Conservation (phyloP, 768 basidiomycete genomes). For the Psilocybe sp. region DNA sequence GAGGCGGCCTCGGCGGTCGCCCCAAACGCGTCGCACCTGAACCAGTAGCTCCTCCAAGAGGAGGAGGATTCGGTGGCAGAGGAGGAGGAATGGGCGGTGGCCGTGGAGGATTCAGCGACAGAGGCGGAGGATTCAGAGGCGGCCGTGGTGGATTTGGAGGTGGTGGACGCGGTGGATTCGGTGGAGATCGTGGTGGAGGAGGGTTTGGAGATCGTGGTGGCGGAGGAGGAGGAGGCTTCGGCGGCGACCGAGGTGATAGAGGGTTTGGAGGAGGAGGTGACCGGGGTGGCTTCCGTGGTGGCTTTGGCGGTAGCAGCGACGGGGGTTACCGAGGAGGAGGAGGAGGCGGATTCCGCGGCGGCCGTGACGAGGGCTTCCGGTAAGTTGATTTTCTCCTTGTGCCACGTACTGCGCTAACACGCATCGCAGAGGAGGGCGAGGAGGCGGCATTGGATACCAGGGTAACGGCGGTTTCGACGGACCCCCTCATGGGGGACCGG, state of each 20-base stretch:
- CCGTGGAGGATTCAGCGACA: constrained; percentile 44
- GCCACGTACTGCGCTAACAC: constrained; percentile 11
- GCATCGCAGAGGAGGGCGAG: constrained; percentile 52
- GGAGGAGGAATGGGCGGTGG: constrained; percentile 10
- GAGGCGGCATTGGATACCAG: constrained; percentile 71
- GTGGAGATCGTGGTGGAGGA: constrained; percentile 55
- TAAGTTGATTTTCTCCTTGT: constrained; percentile 18
- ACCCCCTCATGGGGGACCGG: constrained; percentile 30
- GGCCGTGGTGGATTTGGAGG: constrained; percentile 32
- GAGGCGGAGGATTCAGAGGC: constrained; percentile 39
- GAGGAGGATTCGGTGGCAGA: constrained; percentile 10
- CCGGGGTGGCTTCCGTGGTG: constrained; percentile 38
- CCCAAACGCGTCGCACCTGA: constrained; percentile 74
- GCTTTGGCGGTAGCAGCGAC: constrained; percentile 29
- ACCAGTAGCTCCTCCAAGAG: constrained; percentile 30
- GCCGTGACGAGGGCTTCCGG: constrained; percentile 53
- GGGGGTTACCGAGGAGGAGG: constrained; percentile 17
- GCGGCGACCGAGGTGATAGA: constrained; percentile 33
- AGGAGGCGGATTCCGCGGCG: constrained; percentile 38
- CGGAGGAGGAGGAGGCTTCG: constrained; percentile 37
- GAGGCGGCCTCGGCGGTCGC: constrained; percentile 98
- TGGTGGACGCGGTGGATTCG: constrained; percentile 36
- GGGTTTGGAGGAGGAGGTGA: constrained; percentile 40
- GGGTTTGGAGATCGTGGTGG: constrained; percentile 45
- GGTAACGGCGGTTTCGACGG: constrained; percentile 59